phyloP scores from a whole-genome alignment of 805 yeast genomes.

The Pichia thaimueangensis region DNA sequence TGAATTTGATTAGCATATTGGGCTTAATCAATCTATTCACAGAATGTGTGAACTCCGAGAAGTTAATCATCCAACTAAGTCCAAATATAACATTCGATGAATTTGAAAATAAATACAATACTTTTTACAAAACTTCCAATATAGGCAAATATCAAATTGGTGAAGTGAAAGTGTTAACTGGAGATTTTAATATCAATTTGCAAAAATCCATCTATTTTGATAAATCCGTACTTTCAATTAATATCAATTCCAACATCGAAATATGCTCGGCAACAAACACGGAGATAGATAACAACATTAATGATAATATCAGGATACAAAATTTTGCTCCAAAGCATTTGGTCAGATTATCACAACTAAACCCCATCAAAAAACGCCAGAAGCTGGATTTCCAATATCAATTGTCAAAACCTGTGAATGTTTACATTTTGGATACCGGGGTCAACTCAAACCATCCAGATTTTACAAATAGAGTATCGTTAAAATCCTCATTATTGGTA shows the following conservation, averaged over 20 bases:
- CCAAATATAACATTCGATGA: background rate
- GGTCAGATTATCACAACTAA: constrained; percentile 34
- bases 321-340: constrained; percentile 36
- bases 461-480: constrained; percentile 33
- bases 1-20: background rate
- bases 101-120: background rate
- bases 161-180: constrained; percentile 30
- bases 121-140: background rate
- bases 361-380: constrained; percentile 22
- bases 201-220: constrained; percentile 32
- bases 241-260: constrained; percentile 33
- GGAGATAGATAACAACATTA: too few relatives aligned
- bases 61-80: background rate
- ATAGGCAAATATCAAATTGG: constrained; percentile 22
- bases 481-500: too few relatives aligned
- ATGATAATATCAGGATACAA: too few relatives aligned
- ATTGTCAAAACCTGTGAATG: constrained; percentile 32
- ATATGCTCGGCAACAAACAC: too few relatives aligned
- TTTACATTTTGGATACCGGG: constrained; percentile 33
- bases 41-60: background rate
- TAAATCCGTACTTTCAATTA: constrained; percentile 25
- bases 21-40: background rate
- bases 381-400: constrained; percentile 36
- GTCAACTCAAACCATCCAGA: constrained; percentile 35
- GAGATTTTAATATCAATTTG: constrained; percentile 29